Percentiles rank a stretch among this genome's conserved stretches.
Conservation (phyloP, 2,329 filamentous ascomycete genomes). For the Sarocladiaceae sp. region DNA sequence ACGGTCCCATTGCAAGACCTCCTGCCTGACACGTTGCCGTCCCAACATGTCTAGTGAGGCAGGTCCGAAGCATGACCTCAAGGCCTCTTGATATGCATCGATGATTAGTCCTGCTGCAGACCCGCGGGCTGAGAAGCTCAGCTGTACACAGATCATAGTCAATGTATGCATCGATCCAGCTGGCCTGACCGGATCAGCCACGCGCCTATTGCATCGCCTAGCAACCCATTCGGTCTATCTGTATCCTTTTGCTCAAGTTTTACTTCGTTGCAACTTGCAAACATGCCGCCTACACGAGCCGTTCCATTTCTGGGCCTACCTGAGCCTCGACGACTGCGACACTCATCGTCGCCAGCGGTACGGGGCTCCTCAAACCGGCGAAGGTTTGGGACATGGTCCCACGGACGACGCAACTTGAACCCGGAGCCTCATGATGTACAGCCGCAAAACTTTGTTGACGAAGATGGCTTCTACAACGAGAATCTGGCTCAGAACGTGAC, state of each 20-base stretch:
- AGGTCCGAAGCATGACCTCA: too few species aligned
- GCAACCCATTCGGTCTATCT: background rate
- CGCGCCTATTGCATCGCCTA: background rate
- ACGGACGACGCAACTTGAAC: background rate
- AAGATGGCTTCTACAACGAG: constrained; percentile 1
- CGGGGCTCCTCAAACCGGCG: background rate
- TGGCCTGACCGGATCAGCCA: too few species aligned
- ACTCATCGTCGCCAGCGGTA: background rate
- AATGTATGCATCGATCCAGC: too few species aligned
- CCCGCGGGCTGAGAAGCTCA: too few species aligned
- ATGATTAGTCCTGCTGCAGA: too few species aligned
- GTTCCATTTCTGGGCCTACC: background rate
- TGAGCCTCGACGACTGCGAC: background rate
- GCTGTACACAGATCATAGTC: too few species aligned
- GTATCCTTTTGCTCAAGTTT: background rate
- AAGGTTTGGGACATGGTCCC: background rate
- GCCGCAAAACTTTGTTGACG: background rate
- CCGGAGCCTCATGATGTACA: background rate
- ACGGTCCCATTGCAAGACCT: too few species aligned
- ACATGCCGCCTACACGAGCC: background rate
- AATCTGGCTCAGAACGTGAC: background rate
- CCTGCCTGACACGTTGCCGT: too few species aligned
- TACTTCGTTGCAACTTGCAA: background rate
- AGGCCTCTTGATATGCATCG: too few species aligned
- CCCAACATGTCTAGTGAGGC: too few species aligned